Base-by-base conservation (phyloP, 2,329 filamentous ascomycete species). In the Aspergillus brunneoviolaceus region DNA sequence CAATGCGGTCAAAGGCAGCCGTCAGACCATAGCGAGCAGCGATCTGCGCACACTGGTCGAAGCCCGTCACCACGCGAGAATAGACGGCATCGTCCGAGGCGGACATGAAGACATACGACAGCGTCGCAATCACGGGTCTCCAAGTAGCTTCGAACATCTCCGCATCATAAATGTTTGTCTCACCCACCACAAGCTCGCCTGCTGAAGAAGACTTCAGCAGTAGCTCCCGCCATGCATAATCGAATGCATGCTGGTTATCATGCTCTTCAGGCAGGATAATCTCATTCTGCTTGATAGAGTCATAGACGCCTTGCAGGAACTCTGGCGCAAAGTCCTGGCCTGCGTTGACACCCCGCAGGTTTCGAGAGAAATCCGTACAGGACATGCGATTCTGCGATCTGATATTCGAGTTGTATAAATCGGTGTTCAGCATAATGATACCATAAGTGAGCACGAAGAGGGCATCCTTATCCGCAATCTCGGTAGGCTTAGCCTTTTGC, bases 91-190 rank as follows among this genome's bases (percentile, higher is more conserved):
- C 95, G 71, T 99, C 96, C 0, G 92, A 96, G 16, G 96, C 96
- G 39, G 94, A 98, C 89, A 98, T 96, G 80, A 99, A 99, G 3
- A 99, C 95, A 72, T 98, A 99, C 12, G 95, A 96, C 57, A 99
- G 81, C 0, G 96, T 98, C 3, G 95, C 93, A 42, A 99, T 85
- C 53, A 99, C 92, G 0, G 96, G 94, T 72, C 87, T 92, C 95
- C 96, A 99, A 0, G 93, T 97, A 23, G 92, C 90, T 59, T 90
- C 88, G 74, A 99, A 99, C 91, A 99, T 97, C 72, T 99, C 93
- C 4, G 93, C 91, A 75, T 99, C 96, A 75, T 92, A 99, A 45
- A 96, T 87, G 72, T 97, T 98, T 4, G 94, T 96, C 66, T 96
- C 85, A 73, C 92, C 96, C 31, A 94, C 81, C 35, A 89, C 80